A percentile compares a stretch with the other conserved stretches of the same genome.
Evolutionary conservation across 2,329 filamentous ascomycete genomes (phyloP).

Genomic region (Aspergillus ochraceus): DNA sequence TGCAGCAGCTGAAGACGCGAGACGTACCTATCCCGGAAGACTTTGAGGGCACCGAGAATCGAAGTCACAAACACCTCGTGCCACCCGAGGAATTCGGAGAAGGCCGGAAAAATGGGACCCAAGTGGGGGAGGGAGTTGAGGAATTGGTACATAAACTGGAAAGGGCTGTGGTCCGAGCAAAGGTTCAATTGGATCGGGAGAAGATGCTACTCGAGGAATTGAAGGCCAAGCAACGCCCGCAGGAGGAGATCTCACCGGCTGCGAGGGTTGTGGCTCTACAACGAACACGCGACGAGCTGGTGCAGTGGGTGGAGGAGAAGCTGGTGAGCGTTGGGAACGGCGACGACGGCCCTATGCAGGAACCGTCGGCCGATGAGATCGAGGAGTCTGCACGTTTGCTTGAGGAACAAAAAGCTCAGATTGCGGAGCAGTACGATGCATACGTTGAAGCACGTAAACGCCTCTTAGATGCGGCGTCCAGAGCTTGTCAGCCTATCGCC

Average conservation of each 20-base stretch:
- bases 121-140: constrained; percentile 26
- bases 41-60: constrained; percentile 19
- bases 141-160: constrained; percentile 40
- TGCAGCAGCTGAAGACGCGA: constrained; percentile 42
- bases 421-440: constrained; percentile 35
- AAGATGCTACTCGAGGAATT: constrained; percentile 34
- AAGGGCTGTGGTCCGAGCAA: constrained; percentile 39
- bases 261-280: constrained; percentile 41
- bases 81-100: constrained; percentile 20
- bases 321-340: constrained; percentile 38
- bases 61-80: constrained; percentile 11
- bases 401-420: constrained; percentile 33
- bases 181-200: constrained; percentile 36
- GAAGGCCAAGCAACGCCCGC: constrained; percentile 23
- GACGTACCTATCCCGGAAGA: constrained; percentile 21
- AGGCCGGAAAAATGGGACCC: constrained; percentile 8
- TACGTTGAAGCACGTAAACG: constrained; percentile 39
- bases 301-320: constrained; percentile 53
- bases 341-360: constrained; percentile 28
- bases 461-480: constrained; percentile 36
- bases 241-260: constrained; percentile 10
- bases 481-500: constrained; percentile 35
- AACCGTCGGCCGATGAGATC: constrained; percentile 31
- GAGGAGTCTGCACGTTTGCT: constrained; percentile 29
- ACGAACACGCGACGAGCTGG: constrained; percentile 49